Evolutionary conservation across 2,329 filamentous ascomycete genomes (phyloP).

Genomic region (Mycosphaerella arachidis): DNA sequence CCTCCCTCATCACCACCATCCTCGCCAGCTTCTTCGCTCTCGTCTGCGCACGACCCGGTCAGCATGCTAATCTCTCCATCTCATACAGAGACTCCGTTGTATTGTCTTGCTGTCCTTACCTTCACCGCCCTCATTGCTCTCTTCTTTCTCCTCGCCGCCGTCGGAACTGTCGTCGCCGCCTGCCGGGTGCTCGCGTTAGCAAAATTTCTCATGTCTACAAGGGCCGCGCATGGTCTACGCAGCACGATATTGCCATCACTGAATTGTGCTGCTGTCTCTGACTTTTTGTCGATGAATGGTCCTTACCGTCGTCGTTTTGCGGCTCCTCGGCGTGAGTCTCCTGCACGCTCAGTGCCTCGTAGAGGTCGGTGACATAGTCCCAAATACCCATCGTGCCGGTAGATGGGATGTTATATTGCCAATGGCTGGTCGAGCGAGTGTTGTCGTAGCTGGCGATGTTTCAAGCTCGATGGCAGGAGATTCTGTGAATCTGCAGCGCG

Average conservation of each 20-base stretch:
- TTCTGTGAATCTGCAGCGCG: neutral
- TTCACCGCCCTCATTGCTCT: constrained; percentile 34
- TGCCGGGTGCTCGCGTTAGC: constrained; percentile 7
- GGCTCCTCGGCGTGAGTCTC: constrained; percentile 58
- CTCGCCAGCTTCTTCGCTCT: constrained; percentile 48
- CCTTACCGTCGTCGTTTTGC: constrained; percentile 43
- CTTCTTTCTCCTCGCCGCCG: constrained; percentile 38
- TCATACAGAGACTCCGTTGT: neutral
- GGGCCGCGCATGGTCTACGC: neutral
- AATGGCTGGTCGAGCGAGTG: constrained; percentile 20
- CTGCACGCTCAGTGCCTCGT: constrained; percentile 60
- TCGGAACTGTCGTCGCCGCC: constrained; percentile 31
- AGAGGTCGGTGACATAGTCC: constrained; percentile 61
- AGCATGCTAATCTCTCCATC: constrained; percentile 23
- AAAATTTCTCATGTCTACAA: neutral
- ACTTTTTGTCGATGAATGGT: neutral
- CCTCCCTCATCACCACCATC: constrained; percentile 59
- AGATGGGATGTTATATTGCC: constrained; percentile 19
- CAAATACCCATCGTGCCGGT: constrained; percentile 55
- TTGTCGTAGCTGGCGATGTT: constrained; percentile 3
- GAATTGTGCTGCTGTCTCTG: constrained; percentile 3
- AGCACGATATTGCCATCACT: neutral
- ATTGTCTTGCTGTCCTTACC: constrained; percentile 28
- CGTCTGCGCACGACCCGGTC: constrained; percentile 27
- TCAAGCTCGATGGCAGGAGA: constrained; percentile 6